Base-by-base conservation (phyloP, 441 rosid genomes). In the Gossypium gossypioides region DNA sequence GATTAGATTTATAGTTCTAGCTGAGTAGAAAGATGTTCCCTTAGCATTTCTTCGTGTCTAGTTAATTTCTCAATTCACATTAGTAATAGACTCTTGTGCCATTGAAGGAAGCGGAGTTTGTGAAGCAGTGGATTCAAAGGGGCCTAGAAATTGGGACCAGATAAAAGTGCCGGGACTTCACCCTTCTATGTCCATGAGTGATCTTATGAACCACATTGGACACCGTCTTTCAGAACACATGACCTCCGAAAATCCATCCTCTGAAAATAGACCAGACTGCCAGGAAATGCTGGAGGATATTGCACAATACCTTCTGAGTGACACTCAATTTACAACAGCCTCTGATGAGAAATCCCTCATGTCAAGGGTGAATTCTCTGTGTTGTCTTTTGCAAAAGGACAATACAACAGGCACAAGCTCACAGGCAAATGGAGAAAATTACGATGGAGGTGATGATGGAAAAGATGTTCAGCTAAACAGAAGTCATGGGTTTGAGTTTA, bases 291-390 rank as follows among this genome's bases (percentile, higher is more conserved):
- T 95, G 65, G 93, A 90, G 83, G 87, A 81, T 78, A 80, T 95
- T 75, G 91, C 93, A 18, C 95, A 91, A 78, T 92, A 85, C 73
- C 86, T 95, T 67, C 90, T 95, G 37, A 88, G 86, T 65, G 97
- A 95, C 74, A 82, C 84, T 68, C 98, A 92, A 70, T 77, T 81
- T n/a, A 81, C 93, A 54, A 55, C 91, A 27, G 74, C 89, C 25
- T 87, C 96, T 50, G 98, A 95, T 74, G 99, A 95, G 84, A 91
- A 91, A 71, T 88, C 86, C 75, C 93, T 95, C 18, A 95, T 95
- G 96, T 85, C 99, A 55, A 86, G 98, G 81, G 99, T 95, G 73
- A 88, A 95, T 77, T 95, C 99, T 77, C 91, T 95, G 21, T 92
- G 86, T 72, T 89, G 97, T 84, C 98, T 95, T 68, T 71, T 95